These are phyloP conservation scores for Citrus sp. DNA, from an alignment of 345 rosid species.

Conservation along the genomic window DNA sequence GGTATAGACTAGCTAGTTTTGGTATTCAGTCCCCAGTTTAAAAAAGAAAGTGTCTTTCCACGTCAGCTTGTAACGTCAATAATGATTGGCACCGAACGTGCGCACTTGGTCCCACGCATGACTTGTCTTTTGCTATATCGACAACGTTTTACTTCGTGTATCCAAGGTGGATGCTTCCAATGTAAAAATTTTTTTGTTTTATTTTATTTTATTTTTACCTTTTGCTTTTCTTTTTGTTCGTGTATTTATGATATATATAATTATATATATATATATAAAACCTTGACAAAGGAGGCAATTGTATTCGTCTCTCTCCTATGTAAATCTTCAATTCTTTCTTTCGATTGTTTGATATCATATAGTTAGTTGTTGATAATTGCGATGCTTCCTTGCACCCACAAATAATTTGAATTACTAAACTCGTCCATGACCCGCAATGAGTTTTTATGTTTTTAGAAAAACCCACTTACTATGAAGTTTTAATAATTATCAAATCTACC, in stretches of 20 bases:
- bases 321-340: too few species aligned
- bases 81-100: constrained; percentile 9
- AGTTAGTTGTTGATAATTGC: not conserved
- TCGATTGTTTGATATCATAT: too few species aligned
- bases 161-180: constrained; percentile 19
- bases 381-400: not conserved
- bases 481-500: too few species aligned
- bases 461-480: rapidly evolving
- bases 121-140: constrained; percentile 13
- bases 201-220: not conserved
- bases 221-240: too few species aligned
- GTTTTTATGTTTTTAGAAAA: too few species aligned
- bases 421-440: too few species aligned
- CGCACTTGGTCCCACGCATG: not conserved
- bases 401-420: too few species aligned
- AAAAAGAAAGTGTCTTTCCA: not conserved
- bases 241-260: too few species aligned
- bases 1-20: too few species aligned
- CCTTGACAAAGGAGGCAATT: not conserved
- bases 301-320: not conserved
- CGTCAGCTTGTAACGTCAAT: constrained; percentile 2
- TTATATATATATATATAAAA: not conserved
- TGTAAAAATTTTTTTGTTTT: not conserved
- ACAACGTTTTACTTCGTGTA: constrained; percentile 22
- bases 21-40: not conserved